Evolutionary conservation across 1,284 basidiomycete species (phyloP).

Genomic region (Mycosarcoma maydis): DNA sequence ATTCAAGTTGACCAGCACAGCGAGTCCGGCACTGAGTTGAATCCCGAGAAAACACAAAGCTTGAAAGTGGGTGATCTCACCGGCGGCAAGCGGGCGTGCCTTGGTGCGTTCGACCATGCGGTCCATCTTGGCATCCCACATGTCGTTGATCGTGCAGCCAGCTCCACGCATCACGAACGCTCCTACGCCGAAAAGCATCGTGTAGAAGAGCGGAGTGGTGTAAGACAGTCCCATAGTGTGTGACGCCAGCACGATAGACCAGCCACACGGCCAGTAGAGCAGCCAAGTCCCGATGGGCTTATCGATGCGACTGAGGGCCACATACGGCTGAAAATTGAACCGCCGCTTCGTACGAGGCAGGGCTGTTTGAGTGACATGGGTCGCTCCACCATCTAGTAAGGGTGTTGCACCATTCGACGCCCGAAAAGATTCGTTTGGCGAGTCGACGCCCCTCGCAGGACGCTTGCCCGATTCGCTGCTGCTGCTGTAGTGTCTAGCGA

Average conservation of each 20-base stretch:
- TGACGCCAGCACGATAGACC: conserved; percentile 63
- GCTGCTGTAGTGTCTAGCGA: conserved; percentile 13
- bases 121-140: conserved; percentile 95
- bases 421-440: neutral
- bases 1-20: conserved; percentile 88
- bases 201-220: conserved; percentile 53
- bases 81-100: conserved; percentile 78
- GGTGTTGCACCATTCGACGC: no score
- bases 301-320: conserved; percentile 86
- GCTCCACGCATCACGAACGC: conserved; percentile 96
- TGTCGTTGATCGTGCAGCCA: conserved; percentile 98
- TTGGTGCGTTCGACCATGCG: conserved; percentile 81
- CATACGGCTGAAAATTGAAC: conserved; percentile 73
- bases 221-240: conserved; percentile 50
- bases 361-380: neutral
- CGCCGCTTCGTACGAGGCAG: conserved; percentile 7
- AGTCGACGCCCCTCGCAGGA: neutral
- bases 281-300: conserved; percentile 94
- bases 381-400: neutral
- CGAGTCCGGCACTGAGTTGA: conserved; percentile 87
- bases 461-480: neutral
- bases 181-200: conserved; percentile 85
- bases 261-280: conserved; percentile 85
- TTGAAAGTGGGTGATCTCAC: conserved; percentile 79
- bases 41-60: conserved; percentile 84